Evolutionary conservation across 1,284 basidiomycete species (phyloP).

Genomic region (Cryptococcus sp.): DNA sequence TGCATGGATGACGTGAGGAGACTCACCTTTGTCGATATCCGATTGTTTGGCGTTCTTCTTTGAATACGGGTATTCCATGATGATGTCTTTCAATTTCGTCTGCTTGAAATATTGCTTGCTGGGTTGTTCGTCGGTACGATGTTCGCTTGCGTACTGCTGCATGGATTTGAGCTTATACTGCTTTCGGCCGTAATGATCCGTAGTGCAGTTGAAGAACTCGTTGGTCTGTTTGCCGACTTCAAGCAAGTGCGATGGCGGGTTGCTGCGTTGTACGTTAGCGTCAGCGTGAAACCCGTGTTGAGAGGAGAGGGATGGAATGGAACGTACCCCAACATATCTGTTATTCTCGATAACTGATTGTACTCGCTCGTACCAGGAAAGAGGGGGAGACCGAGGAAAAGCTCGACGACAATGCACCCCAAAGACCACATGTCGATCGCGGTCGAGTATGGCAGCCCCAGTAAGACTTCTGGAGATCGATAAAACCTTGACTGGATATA

Average conservation of each 20-base stretch:
- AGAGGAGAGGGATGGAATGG: too few relatives aligned
- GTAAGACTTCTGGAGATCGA: constrained; percentile 93
- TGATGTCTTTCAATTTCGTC: constrained; percentile 88
- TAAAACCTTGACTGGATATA: constrained; percentile 99
- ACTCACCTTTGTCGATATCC: constrained; percentile 88
- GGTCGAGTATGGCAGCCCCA: constrained; percentile 91
- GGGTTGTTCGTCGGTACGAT: constrained; percentile 91
- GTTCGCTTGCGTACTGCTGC: constrained; percentile 93
- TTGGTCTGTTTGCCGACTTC: constrained; percentile 93
- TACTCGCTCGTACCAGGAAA: constrained; percentile 99
- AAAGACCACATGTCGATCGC: constrained; percentile 98
- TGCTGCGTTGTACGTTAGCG: constrained; percentile 14
- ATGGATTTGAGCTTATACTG: constrained; percentile 85
- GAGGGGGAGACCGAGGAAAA: constrained; percentile 92
- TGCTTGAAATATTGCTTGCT: constrained; percentile 99
- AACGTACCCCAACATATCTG: constrained; percentile 94
- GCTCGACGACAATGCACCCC: constrained; percentile 98
- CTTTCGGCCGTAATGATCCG: constrained; percentile 82
- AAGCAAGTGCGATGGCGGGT: constrained; percentile 86
- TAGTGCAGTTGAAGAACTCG: constrained; percentile 85
- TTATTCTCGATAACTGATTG: constrained; percentile 94
- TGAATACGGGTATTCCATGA: constrained; percentile 91
- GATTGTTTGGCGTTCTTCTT: constrained; percentile 72
- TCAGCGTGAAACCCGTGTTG: background rate
- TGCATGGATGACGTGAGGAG: background rate